Conservation (phyloP, 495 filamentous ascomycete genomes). For the Neurospora sp. region DNA sequence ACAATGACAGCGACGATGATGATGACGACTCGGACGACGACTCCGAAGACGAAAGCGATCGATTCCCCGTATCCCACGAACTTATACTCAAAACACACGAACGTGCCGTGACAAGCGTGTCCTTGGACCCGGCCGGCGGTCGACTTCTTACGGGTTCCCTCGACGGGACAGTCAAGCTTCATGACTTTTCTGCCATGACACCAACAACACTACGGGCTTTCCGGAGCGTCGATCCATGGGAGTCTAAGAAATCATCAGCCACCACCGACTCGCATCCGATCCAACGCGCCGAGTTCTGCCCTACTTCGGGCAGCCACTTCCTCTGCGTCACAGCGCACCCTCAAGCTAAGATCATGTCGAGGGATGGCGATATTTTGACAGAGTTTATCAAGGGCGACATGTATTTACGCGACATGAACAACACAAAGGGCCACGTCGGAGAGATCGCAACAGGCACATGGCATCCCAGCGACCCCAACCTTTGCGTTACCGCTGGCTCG, state of each 20-base stretch:
- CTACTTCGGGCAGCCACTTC: conserved; percentile 66
- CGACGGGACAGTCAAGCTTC: conserved; percentile 84
- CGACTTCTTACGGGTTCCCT: conserved; percentile 81
- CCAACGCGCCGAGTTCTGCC: conserved; percentile 79
- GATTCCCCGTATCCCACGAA: conserved; percentile 90
- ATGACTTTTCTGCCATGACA: conserved; percentile 94
- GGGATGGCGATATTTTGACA: conserved; percentile 74
- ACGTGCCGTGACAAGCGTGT: conserved; percentile 70
- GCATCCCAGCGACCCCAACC: conserved; percentile 72
- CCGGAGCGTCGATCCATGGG: conserved; percentile 80
- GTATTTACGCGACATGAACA: conserved; percentile 92
- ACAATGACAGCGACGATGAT: conserved; percentile 39
- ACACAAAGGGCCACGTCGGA: conserved; percentile 91
- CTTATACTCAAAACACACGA: conserved; percentile 87
- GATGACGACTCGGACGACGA: conserved; percentile 47
- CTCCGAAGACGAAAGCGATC: conserved; percentile 68
- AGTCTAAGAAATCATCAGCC: conserved; percentile 55
- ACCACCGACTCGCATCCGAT: conserved; percentile 78
- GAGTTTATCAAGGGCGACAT: conserved; percentile 96
- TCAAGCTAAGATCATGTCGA: conserved; percentile 78
- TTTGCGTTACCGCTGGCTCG: conserved; percentile 81
- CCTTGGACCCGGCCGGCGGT: conserved; percentile 75
- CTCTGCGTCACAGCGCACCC: conserved; percentile 78
- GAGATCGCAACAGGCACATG: conserved; percentile 81
- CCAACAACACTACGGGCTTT: conserved; percentile 88